Evolutionary conservation across 2,329 filamentous ascomycete species (phyloP).

Genomic region (Ceratocystis lukuohia): DNA sequence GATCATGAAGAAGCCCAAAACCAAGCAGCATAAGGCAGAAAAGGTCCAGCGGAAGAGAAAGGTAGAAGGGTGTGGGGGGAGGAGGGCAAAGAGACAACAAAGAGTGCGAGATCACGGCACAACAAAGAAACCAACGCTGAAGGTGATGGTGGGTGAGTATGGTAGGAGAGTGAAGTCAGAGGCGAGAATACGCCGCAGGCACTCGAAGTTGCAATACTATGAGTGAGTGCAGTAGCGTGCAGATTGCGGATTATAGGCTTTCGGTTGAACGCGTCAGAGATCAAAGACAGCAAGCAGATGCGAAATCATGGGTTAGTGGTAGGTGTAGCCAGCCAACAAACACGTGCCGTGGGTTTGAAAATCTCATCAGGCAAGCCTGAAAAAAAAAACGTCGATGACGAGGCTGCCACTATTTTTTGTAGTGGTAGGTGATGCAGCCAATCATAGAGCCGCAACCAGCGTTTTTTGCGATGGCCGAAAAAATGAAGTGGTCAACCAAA

Average conservation of each 20-base stretch:
- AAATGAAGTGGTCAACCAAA: neutral
- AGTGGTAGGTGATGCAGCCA: neutral
- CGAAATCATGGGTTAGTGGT: neutral
- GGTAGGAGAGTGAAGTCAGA: too few relatives aligned
- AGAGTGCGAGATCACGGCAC: neutral
- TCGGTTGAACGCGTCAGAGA: neutral
- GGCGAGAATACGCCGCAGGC: too few relatives aligned
- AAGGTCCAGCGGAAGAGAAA: too few relatives aligned
- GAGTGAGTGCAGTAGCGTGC: neutral
- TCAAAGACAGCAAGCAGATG: neutral
- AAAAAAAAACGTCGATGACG: neutral
- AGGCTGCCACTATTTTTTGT: slow-evolving; percentile 6
- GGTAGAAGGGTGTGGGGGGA: neutral
- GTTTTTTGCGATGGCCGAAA: neutral
- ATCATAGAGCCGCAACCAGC: neutral
- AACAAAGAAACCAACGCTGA: too few relatives aligned
- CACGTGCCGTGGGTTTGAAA: slow-evolving; percentile 1
- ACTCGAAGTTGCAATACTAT: neutral
- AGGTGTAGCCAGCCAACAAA: neutral
- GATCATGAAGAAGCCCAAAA: slow-evolving; percentile 13
- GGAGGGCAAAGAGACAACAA: neutral
- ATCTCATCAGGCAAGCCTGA: neutral
- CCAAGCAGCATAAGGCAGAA: neutral
- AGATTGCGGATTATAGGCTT: neutral
- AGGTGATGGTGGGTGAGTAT: too few relatives aligned